Base-by-base conservation (phyloP, 108 stramenopile genomes). In the Chaetoceros muelleri region DNA sequence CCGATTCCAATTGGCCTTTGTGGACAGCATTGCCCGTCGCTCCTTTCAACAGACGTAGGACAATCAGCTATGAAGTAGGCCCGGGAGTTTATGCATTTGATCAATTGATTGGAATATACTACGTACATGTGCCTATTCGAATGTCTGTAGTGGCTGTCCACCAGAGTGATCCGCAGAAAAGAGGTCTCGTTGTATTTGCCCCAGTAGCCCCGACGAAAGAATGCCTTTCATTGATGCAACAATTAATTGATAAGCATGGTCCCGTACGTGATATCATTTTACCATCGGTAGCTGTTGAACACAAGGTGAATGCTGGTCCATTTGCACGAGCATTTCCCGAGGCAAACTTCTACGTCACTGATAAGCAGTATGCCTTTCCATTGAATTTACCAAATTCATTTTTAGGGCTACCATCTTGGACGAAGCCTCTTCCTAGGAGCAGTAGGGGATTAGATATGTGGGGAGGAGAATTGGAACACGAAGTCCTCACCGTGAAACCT, bases 201-300 rank as follows among this genome's bases (percentile, higher is more conserved):
- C 80, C 80, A 23, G 72, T 73, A 22, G 78, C 78, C 17, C 75
- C 81, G 0, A 82, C 81, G n/a, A 62, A 58, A 22, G 81, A 82
- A 44, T 76, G 75, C 50, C 13, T 82, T 47, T 25, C 45, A 17
- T 45, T 67, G 27, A 46, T 82, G 19, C 60, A 73, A 26, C 13
- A 66, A 57, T 46, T 82, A 46, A 70, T 71, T 20, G 70, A 61
- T 3, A 31, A 67, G 49, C 56, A 79, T 66, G 81, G 81, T 5
- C 78, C 78, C 10, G 67, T 82, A 21, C 40, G 46, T 27, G 45
- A 49, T 48, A 73, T 82, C 29, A 53, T 82, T 40, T 34, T 77
- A 27, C 74, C 75, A 10, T 66, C 77, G 10, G 50, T 72, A 3
- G 81, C 72, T 2, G 65, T 79, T 19, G 78, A 79, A 55, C 78